Evolutionary conservation across 2,329 filamentous ascomycete genomes (phyloP).

Genomic region (Cladophialophora exuberans): DNA sequence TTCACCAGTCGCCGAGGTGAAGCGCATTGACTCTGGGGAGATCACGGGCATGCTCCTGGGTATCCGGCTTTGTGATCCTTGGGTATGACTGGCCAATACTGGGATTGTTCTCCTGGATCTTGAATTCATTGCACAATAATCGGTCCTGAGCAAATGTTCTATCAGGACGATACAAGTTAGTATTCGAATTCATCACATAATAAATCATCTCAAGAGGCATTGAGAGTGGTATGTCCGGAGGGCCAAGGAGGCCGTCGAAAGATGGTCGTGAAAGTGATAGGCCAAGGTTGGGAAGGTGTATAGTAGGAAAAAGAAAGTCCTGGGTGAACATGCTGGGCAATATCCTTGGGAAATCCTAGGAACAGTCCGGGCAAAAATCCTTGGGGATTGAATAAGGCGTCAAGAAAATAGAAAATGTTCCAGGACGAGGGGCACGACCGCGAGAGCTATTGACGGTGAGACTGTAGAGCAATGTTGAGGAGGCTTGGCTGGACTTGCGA

Average conservation of each 20-base stretch:
- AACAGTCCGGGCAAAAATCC: too few relatives aligned
- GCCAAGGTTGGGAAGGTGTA: too few relatives aligned
- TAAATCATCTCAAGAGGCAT: not conserved
- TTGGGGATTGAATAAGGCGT: too few relatives aligned
- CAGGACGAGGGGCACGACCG: too few relatives aligned
- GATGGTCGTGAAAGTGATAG: too few relatives aligned
- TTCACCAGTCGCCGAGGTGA: constrained; percentile 18
- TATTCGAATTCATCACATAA: constrained; percentile 8
- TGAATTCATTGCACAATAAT: constrained; percentile 4
- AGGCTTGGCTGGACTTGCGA: too few relatives aligned
- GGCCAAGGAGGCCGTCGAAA: not conserved
- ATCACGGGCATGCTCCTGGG: constrained; percentile 27
- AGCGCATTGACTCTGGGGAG: constrained; percentile 19
- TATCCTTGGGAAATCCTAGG: too few relatives aligned
- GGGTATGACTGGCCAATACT: constrained; percentile 11
- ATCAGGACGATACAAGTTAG: constrained; percentile 11
- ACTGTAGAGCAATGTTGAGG: too few relatives aligned
- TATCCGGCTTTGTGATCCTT: constrained; percentile 21
- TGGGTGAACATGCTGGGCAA: too few relatives aligned
- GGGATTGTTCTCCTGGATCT: constrained; percentile 11
- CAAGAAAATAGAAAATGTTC: too few relatives aligned
- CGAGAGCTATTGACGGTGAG: too few relatives aligned
- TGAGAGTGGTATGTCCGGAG: not conserved
- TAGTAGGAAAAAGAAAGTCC: too few relatives aligned
- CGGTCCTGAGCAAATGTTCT: constrained; percentile 2